These are phyloP conservation scores for Ziziphus jujuba DNA, from an alignment of 306 rosid species.

Conservation along the genomic window DNA sequence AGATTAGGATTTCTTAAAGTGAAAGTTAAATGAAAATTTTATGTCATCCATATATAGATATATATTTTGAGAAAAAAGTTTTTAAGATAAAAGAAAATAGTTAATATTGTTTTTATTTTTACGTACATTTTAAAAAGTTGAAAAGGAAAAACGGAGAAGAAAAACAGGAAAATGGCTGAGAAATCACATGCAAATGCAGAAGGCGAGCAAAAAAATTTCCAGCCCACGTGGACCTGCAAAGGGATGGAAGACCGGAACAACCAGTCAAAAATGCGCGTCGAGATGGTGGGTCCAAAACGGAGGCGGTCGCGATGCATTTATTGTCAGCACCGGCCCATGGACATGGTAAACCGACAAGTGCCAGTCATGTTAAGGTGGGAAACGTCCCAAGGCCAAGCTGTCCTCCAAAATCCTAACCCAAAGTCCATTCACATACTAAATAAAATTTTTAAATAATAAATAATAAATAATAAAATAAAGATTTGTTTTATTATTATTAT, in stretches of 20 bases:
- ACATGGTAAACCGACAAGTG: constrained; percentile 50
- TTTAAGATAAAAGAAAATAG: neutral
- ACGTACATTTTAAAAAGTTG: constrained; percentile 3
- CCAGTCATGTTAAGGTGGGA: constrained; percentile 64
- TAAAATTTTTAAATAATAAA: no score
- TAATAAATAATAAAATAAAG: neutral
- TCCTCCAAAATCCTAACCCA: constrained; percentile 64
- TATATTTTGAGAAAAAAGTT: no score
- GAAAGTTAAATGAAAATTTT: no score
- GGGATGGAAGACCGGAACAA: neutral
- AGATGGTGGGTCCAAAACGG: constrained; percentile 35
- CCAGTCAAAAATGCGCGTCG: constrained; percentile 67
- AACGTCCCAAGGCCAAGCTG: constrained; percentile 60
- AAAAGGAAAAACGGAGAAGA: constrained; percentile 16
- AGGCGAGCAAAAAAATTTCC: constrained; percentile 8
- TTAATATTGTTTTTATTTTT: neutral
- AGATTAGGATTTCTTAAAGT: no score
- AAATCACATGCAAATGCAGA: constrained; percentile 36
- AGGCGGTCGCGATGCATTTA: constrained; percentile 40
- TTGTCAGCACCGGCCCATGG: constrained; percentile 38
- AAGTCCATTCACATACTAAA: constrained; percentile 42
- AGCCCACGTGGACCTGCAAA: constrained; percentile 8
- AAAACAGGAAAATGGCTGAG: constrained; percentile 18
- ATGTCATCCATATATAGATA: no score
- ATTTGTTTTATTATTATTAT: neutral